Percentiles rank a stretch among this genome's conserved stretches.
Conservation (phyloP, 768 basidiomycete genomes). For the Podaxis pistillaris region DNA sequence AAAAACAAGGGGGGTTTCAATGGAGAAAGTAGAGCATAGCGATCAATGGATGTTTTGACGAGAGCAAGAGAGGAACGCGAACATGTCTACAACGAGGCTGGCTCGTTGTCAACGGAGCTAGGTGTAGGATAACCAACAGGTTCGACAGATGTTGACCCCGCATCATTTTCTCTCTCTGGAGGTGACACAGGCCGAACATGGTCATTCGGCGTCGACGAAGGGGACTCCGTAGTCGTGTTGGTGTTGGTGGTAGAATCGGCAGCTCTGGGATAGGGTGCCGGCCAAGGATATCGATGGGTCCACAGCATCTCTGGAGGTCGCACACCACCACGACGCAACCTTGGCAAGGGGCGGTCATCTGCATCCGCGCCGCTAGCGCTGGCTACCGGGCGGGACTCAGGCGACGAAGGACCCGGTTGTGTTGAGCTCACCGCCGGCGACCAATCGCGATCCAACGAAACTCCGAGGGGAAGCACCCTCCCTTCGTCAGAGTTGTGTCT, state of each 20-base stretch:
- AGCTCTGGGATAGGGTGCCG: conserved; percentile 2
- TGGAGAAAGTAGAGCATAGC: conserved; percentile 10
- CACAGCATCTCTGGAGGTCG: conserved; percentile 62
- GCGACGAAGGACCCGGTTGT: background rate
- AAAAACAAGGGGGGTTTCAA: background rate
- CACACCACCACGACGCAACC: conserved; percentile 62
- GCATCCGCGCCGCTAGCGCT: background rate
- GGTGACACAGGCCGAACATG: conserved; percentile 12
- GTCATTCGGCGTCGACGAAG: background rate
- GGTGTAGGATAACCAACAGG: conserved; percentile 47
- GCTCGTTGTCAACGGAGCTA: conserved; percentile 43
- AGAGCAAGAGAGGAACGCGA: background rate
- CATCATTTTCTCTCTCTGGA: conserved; percentile 8
- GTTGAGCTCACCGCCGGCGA: background rate
- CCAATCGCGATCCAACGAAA: conserved; percentile 9
- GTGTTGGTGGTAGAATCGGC: background rate
- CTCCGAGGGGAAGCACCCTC: background rate
- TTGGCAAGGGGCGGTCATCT: conserved; percentile 7
- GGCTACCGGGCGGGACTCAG: background rate
- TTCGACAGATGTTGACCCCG: conserved; percentile 21
- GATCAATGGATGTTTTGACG: conserved; percentile 8
- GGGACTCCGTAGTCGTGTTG: background rate
- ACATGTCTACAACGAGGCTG: conserved; percentile 23
- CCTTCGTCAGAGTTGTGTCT: background rate
- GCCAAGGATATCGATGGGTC: conserved; percentile 21